phyloP scores from a whole-genome alignment of 129 eudicot species.

The Erigeron canadensis region DNA sequence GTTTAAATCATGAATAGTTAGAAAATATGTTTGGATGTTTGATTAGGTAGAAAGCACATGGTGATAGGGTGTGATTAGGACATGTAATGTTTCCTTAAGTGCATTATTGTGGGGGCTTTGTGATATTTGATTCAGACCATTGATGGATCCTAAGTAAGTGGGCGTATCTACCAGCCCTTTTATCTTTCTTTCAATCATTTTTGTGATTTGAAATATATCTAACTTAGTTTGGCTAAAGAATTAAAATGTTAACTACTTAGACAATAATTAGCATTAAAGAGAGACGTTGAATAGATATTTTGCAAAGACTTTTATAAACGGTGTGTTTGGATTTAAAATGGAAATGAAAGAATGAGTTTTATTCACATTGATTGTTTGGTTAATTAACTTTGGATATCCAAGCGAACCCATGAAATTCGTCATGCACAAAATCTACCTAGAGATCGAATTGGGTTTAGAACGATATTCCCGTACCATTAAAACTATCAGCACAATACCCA shows the following conservation, averaged over 20 bases:
- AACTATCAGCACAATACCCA: no score
- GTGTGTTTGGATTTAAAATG: neutral
- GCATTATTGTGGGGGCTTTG: slow-evolving; percentile 7
- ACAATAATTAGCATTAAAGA: no score
- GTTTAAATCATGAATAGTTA: neutral
- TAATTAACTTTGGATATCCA: no score
- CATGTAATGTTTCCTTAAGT: slow-evolving; percentile 9
- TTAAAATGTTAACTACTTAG: no score
- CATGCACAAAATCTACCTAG: no score
- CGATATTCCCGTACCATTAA: no score
- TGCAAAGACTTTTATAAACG: neutral
- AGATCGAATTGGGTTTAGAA: no score
- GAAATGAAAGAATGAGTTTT: no score
- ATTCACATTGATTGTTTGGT: no score
- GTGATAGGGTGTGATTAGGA: slow-evolving; percentile 2
- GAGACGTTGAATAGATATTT: no score
- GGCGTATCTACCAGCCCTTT: neutral
- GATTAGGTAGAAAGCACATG: slow-evolving; percentile 12
- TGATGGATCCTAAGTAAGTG: slow-evolving; percentile 1
- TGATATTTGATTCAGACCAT: neutral
- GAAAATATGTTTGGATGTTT: neutral
- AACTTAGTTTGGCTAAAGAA: neutral
- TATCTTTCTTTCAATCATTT: slow-evolving; percentile 5
- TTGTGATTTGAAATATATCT: neutral
- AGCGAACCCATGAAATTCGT: no score